Conservation (phyloP, 768 basidiomycete species). For the Rhizopogon vulgaris region DNA sequence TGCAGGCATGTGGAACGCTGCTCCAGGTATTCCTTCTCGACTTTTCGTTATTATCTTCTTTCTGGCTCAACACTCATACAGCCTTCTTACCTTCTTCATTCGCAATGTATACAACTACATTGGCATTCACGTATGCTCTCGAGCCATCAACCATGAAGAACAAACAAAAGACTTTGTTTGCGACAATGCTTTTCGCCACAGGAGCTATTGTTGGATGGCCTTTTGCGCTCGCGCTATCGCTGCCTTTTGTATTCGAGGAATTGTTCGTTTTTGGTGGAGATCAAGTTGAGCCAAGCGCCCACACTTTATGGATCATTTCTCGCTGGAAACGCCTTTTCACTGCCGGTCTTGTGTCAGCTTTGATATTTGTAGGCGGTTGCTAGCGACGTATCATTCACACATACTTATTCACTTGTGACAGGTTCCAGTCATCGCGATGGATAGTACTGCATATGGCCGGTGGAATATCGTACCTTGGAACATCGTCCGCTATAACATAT, state of each 20-base stretch:
- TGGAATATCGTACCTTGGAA: constrained; percentile 84
- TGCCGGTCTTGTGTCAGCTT: constrained; percentile 47
- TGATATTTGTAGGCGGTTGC: constrained; percentile 51
- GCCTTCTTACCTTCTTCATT: constrained; percentile 95
- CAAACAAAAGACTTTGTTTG: constrained; percentile 50
- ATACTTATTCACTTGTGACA: constrained; percentile 24
- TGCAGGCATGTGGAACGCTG: constrained; percentile 93
- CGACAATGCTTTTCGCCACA: constrained; percentile 67
- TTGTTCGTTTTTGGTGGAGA: constrained; percentile 75
- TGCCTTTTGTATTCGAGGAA: constrained; percentile 91
- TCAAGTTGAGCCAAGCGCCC: constrained; percentile 40
- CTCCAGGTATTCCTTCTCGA: constrained; percentile 48
- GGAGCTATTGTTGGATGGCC: constrained; percentile 96
- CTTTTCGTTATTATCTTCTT: not conserved
- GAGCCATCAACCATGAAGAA: constrained; percentile 50
- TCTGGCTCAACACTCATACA: constrained; percentile 25
- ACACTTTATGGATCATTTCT: constrained; percentile 47
- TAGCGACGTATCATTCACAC: not conserved
- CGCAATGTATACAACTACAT: constrained; percentile 81
- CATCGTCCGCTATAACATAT: constrained; percentile 89
- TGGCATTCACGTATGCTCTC: constrained; percentile 70
- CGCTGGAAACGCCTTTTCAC: constrained; percentile 55
- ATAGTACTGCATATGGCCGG: constrained; percentile 83
- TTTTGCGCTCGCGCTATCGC: constrained; percentile 78
- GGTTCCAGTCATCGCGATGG: constrained; percentile 80